These are phyloP conservation scores for Acmispon strigosus DNA, from an alignment of 306 rosid species.

Conservation along the genomic window DNA sequence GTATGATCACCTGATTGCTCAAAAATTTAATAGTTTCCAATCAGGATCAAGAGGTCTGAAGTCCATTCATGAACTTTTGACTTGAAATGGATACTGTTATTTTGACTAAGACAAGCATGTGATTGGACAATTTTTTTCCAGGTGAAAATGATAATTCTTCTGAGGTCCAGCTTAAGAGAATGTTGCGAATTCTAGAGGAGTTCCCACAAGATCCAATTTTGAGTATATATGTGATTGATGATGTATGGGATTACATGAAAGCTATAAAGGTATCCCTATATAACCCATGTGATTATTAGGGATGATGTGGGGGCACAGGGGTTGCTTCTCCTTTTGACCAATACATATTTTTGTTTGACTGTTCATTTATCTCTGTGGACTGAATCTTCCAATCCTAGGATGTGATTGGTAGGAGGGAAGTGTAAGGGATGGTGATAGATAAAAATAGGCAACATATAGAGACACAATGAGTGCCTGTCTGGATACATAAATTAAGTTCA, in stretches of 20 bases:
- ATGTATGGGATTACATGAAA: slow-evolving; percentile 96
- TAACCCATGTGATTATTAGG: not conserved
- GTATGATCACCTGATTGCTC: slow-evolving; percentile 92
- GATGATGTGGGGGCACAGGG: not conserved
- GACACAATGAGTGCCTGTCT: not conserved
- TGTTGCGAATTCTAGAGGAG: slow-evolving; percentile 90
- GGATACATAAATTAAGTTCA: not conserved
- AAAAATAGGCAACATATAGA: not conserved
- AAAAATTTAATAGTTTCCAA: slow-evolving; percentile 70
- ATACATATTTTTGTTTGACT: not conserved
- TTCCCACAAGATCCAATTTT: slow-evolving; percentile 86
- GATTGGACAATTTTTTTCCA: slow-evolving; percentile 30
- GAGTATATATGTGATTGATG: slow-evolving; percentile 88
- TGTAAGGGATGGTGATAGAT: not conserved
- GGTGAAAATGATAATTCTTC: slow-evolving; percentile 69
- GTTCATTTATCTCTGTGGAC: not conserved
- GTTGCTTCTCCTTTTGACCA: not conserved
- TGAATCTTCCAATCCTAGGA: slow-evolving; percentile 1
- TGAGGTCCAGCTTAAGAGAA: slow-evolving; percentile 79
- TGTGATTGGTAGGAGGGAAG: slow-evolving; percentile 3
- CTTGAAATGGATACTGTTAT: slow-evolving; percentile 14
- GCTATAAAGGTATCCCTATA: slow-evolving; percentile 70
- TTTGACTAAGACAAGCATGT: slow-evolving; percentile 18
- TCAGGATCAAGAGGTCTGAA: slow-evolving; percentile 55
- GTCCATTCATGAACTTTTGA: not conserved